Conservation (phyloP, 1,284 basidiomycete genomes). For the Rhodotorula mucilaginosa region DNA sequence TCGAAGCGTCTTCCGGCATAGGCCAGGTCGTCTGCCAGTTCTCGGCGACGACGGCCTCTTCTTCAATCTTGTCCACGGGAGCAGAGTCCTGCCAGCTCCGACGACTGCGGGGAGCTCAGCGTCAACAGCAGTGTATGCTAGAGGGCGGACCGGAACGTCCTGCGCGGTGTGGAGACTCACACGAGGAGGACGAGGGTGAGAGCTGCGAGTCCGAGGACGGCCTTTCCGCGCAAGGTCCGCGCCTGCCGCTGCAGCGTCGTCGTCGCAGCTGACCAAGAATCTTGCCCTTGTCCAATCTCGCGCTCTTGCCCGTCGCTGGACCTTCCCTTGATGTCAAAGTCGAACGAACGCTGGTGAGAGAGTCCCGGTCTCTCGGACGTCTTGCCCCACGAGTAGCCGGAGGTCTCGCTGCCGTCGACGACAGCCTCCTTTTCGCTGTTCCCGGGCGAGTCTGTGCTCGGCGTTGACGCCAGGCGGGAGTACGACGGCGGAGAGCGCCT, state of each 20-base stretch:
- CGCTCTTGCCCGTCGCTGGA: not conserved
- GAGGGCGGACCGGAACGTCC: not conserved
- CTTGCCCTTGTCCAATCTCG: not conserved
- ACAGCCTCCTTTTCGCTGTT: not conserved
- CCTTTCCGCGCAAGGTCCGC: not conserved
- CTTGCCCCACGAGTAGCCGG: not conserved
- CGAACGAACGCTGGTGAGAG: not conserved
- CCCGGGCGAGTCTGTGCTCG: not conserved
- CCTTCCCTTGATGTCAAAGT: not conserved
- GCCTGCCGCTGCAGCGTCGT: not conserved
- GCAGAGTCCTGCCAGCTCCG: too few species aligned
- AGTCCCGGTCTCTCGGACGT: not conserved
- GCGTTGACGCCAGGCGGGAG: not conserved
- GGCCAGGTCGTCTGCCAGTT: too few species aligned
- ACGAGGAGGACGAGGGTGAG: constrained; percentile 14
- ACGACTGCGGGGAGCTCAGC: too few species aligned
- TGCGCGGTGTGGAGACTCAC: constrained; percentile 3
- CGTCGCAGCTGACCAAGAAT: not conserved
- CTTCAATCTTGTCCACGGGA: too few species aligned
- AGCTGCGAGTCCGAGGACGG: not conserved
- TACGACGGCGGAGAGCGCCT: not conserved
- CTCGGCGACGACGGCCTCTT: too few species aligned
- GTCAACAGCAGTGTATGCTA: too few species aligned
- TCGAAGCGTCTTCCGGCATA: too few species aligned
- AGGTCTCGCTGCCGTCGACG: not conserved